Base-by-base conservation (phyloP, 768 basidiomycete species). In the Vishniacozyma victoriae region DNA sequence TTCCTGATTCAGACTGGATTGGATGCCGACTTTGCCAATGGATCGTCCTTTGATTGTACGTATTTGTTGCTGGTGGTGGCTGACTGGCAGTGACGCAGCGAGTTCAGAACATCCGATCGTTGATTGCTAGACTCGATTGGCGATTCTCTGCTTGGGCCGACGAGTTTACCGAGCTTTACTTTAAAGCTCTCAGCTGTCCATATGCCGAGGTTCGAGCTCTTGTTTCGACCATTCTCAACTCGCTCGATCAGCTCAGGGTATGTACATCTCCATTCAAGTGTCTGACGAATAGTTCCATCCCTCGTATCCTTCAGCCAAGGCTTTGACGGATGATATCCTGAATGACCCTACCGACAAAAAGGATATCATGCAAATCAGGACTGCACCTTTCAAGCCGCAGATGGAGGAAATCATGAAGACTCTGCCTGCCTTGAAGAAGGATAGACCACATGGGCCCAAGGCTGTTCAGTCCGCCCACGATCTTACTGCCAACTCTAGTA, bases 391-490 rank as follows among this genome's bases (percentile, higher is more conserved):
- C 62, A 73, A 80, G 47, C 73, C 75, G 18, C 80, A 76, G 49
- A 73, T 90, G 38, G 66, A 77, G 27, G 68, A 75, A n/a, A 79
- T 87, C 44, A 67, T 83, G 35, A 69, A 66, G 19, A 75, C 80
- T 29, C 72, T 95, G 38, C 80, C 82, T 0, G 69, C 75, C 49
- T 87, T 82, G 85, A 83, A 82, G 65, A 77, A 78, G 49, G 78
- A 86, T 55, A 80, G 90, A 29, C 78, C 91, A 20, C 81, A 88
- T 22, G 88, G 90, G 44, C 90, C 90, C 0, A 79, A 87, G 48
- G 87, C 87, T 49, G 83, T 79, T 53, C 85, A 89, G 63, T 93
- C 90, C 7, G 79, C 81, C 78, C 91, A 91, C 67, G 90, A 93
- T 73, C 89, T 87, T 75, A 81, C 87, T 52, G 87, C 86, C 2